These are phyloP conservation scores for Rubus idaeus DNA, from an alignment of 306 rosid species.

Conservation along the genomic window DNA sequence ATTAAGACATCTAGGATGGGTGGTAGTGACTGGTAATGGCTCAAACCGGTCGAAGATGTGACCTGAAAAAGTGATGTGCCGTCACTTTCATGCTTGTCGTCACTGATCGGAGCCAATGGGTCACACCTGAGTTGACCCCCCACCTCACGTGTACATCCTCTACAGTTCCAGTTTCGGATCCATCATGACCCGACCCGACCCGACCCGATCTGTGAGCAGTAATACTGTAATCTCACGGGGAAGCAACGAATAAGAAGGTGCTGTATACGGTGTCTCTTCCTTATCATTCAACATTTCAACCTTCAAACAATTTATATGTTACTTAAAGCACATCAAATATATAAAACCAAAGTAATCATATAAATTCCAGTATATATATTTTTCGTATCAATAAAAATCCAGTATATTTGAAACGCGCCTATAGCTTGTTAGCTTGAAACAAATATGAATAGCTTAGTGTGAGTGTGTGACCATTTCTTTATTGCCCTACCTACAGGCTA, in stretches of 20 bases:
- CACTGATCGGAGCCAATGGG: constrained; percentile 25
- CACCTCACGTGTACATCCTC: constrained; percentile 49
- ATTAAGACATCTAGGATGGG: neutral
- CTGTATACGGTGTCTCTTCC: neutral
- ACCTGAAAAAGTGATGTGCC: constrained; percentile 32
- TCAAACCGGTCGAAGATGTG: constrained; percentile 15
- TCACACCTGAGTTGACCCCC: constrained; percentile 49
- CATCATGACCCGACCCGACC: neutral
- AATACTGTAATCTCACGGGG: neutral
- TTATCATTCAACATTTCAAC: neutral
- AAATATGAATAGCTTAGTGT: neutral
- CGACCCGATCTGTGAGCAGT: neutral
- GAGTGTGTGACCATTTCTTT: neutral
- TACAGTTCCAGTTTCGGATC: neutral
- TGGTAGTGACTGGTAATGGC: neutral
- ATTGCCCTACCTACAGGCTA: constrained; percentile 8
- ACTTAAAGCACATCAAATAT: neutral
- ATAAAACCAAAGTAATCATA: neutral
- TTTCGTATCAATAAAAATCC: neutral
- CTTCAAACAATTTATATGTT: neutral
- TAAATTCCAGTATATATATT: no score
- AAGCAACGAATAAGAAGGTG: neutral
- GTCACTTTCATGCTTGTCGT: constrained; percentile 34
- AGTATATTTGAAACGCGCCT: neutral
- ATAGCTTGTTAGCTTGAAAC: no score